Conservation (phyloP, 2,329 filamentous ascomycete genomes). For the Cladophialophora carrionii region DNA sequence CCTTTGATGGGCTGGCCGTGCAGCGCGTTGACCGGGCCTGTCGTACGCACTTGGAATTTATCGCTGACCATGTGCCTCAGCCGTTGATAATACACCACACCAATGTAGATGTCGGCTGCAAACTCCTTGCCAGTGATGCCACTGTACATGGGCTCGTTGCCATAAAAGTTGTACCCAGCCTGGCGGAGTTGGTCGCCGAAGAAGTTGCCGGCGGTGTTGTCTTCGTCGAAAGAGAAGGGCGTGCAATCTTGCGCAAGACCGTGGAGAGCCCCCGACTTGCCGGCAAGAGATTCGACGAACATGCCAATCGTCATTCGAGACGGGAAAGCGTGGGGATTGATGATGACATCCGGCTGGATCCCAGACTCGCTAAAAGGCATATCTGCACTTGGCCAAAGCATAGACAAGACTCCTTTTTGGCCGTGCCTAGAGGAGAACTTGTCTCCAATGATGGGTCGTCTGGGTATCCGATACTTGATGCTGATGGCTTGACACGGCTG, state of each 20-base stretch:
- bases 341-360: constrained; percentile 96
- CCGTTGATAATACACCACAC: constrained; percentile 97
- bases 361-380: constrained; percentile 97
- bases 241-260: constrained; percentile 95
- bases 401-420: constrained; percentile 94
- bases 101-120: constrained; percentile 92
- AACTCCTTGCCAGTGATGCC: constrained; percentile 95
- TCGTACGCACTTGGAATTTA: constrained; percentile 97
- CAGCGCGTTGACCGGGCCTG: constrained; percentile 83
- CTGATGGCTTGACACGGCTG: constrained; percentile 87
- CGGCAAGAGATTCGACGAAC: constrained; percentile 96
- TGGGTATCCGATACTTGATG: constrained; percentile 88
- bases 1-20: constrained; percentile 98
- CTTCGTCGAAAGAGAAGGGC: constrained; percentile 91
- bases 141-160: constrained; percentile 98
- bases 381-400: constrained; percentile 90
- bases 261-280: constrained; percentile 91
- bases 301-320: constrained; percentile 99
- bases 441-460: constrained; percentile 91
- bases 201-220: constrained; percentile 88
- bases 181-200: constrained; percentile 95
- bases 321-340: constrained; percentile 98
- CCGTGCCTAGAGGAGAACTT: constrained; percentile 99
- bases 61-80: constrained; percentile 99
- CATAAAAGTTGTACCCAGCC: constrained; percentile 96